Evolutionary conservation across 169 alveolate genomes (phyloP), one percentile per base, ranked within the genome.

Genomic region (Amoebophrya sp.): DNA sequence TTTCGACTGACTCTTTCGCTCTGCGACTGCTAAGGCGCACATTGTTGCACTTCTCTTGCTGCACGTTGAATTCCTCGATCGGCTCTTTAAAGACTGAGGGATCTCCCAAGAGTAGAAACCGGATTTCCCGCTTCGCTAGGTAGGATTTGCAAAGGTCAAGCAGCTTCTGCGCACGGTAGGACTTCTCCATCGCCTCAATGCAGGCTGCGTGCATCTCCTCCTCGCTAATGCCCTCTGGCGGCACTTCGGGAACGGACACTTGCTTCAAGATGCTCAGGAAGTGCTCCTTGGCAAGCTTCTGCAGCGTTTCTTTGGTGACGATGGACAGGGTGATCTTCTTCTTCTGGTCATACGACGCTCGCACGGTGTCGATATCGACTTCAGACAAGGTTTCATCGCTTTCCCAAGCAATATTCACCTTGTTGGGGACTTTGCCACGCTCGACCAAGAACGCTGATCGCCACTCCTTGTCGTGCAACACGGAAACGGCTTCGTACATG

Each of bases 401-500:
- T 18, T 65, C 83, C 83, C 12, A 65, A 10, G 83, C 83, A 18
- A 65, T 18, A 6, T 26, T 6, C 83, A 65, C 26, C 83, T 65
- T 65, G 33, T 6, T 26, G 36, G 83, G 3, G 29, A 18, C 18
- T 6, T 12, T 18, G 18, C 65, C 65, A 47, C 18, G 10, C 33
- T 65, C 83, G 83, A 65, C 83, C 36, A 65, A 26, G 33, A 65
- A 65, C 83, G 83, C 83, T 1, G 33, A 0, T 26, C 33, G 12
- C 83, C 83, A 65, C 33, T 65, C 83, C 83, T 65, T 65, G 36
- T 65, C 83, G 83, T 65, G 33, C 38, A 65, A 36, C 12, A 65
- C 83, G 83, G 26, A 18, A 29, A 65, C 83, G 33, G 83, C 83
- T 18, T 65, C 83, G 83, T 65, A 65, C 83, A 65, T 65, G 83